A percentile compares a stretch with the other conserved stretches of the same genome.
Conservation (phyloP, 2,329 filamentous ascomycete genomes). For the Aphanocladium album region DNA sequence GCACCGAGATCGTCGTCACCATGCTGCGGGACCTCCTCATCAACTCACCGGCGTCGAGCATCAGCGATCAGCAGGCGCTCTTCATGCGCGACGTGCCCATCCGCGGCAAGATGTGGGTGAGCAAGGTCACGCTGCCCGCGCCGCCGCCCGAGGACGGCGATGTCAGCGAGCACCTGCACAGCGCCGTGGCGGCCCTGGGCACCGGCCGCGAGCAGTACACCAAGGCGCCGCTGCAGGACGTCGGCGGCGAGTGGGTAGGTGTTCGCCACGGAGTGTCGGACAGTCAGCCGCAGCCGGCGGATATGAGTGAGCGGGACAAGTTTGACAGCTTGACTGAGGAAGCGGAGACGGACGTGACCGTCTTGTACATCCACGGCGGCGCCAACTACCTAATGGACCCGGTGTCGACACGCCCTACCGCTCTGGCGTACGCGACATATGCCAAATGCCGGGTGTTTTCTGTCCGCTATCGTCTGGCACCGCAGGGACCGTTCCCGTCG, state of each 20-base stretch:
- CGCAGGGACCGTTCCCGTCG: conserved; percentile 63
- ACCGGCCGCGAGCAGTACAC: neutral
- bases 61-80: conserved; percentile 18
- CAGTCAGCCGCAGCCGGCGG: neutral
- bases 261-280: neutral
- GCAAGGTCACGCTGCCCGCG: conserved; percentile 50
- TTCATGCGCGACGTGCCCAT: conserved; percentile 34
- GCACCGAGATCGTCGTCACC: conserved; percentile 10
- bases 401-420: neutral
- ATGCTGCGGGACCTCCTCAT: conserved; percentile 10
- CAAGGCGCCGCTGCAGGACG: neutral
- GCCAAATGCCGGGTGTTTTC: conserved; percentile 4
- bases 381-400: conserved; percentile 11
- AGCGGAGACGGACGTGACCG: neutral
- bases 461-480: conserved; percentile 47
- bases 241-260: conserved; percentile 11
- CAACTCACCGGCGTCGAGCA: conserved; percentile 6
- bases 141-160: conserved; percentile 41
- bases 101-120: conserved; percentile 67
- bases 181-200: neutral
- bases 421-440: neutral
- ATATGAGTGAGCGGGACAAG: conserved; percentile 2
- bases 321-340: neutral
- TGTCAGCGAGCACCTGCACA: neutral
- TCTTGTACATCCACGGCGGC: conserved; percentile 12